Conservation (phyloP, 805 yeast species). For the Monosporozyma aquatica region DNA sequence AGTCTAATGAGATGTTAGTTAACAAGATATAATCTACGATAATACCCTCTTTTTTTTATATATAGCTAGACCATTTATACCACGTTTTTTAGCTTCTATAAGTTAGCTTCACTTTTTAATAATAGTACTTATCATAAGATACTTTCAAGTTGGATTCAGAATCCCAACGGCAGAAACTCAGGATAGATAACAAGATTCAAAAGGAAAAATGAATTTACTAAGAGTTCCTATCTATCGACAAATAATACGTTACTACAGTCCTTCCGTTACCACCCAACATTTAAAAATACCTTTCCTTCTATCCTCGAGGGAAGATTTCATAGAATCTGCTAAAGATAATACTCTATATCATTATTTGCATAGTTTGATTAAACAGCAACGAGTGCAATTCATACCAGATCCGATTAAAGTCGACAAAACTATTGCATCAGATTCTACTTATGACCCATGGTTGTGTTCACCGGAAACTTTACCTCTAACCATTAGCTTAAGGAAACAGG, state of each 20-base stretch:
- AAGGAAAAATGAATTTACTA: no score
- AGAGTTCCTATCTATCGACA: background rate
- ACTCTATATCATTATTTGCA: slow-evolving; percentile 3
- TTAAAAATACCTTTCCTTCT: background rate
- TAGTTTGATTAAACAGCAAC: background rate
- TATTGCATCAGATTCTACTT: background rate
- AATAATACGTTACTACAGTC: background rate
- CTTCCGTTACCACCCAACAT: background rate
- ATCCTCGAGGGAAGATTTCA: slow-evolving; percentile 6
- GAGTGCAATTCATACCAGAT: background rate
- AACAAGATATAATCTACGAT: slow-evolving; percentile 6
- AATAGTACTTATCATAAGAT: no score
- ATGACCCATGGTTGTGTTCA: slow-evolving; percentile 13
- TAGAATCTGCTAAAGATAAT: slow-evolving; percentile 8
- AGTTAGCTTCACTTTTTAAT: no score
- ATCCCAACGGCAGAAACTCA: no score
- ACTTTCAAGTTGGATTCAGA: no score
- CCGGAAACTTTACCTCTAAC: slow-evolving; percentile 28
- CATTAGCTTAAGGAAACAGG: slow-evolving; percentile 16
- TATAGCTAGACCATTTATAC: no score
- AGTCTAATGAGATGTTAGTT: slow-evolving; percentile 22
- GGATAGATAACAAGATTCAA: no score
- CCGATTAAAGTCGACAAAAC: slow-evolving; percentile 10
- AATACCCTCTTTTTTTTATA: no score
- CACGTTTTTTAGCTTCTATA: no score